phyloP scores from a whole-genome alignment of 2,329 filamentous ascomycete genomes.

The Claviceps citrina region DNA sequence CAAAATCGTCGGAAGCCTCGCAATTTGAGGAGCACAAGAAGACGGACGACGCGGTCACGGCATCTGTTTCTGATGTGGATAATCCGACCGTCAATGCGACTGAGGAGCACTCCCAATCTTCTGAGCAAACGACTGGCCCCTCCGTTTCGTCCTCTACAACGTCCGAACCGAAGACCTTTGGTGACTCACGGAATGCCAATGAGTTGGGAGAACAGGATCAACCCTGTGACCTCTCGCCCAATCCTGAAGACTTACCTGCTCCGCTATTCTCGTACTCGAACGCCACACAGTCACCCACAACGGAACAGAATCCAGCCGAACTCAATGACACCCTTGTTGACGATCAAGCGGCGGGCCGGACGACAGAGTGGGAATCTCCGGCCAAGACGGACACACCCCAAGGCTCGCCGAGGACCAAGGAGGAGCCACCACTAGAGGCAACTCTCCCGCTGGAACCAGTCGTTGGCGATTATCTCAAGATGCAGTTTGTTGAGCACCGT shows the following conservation, averaged over 20 bases:
- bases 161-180: conserved; percentile 9
- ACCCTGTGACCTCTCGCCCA: conserved; percentile 28
- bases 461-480: conserved; percentile 87
- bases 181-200: conserved; percentile 4
- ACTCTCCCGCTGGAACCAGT: conserved; percentile 41
- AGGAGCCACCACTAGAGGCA: conserved; percentile 7
- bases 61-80: neutral
- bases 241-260: conserved; percentile 52
- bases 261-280: conserved; percentile 32
- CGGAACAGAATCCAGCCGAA: neutral
- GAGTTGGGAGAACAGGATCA: conserved; percentile 8
- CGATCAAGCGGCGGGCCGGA: neutral
- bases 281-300: neutral
- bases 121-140: neutral
- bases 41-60: neutral
- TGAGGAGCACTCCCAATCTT: neutral
- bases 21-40: neutral
- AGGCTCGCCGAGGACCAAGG: conserved; percentile 3
- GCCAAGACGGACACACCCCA: neutral
- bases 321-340: conserved; percentile 2
- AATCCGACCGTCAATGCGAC: neutral
- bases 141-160: neutral
- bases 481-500: conserved; percentile 85
- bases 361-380: neutral
- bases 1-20: conserved; percentile 10